phyloP scores from a whole-genome alignment of 2,329 filamentous ascomycete species.

The Periglandula ipomoeae region DNA sequence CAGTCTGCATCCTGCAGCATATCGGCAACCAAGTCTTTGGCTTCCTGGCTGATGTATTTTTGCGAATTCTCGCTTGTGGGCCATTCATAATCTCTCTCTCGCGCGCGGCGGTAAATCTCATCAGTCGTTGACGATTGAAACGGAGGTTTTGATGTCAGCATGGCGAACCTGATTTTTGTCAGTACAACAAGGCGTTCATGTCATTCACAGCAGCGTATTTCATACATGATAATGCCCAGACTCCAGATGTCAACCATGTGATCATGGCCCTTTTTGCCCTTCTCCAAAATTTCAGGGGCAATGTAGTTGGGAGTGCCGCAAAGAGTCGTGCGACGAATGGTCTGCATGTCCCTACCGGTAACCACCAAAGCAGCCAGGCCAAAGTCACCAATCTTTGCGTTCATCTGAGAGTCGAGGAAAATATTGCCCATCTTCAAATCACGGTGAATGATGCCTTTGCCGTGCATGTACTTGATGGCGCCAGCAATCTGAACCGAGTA shows the following conservation, averaged over 20 bases:
- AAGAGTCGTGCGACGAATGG: constrained; percentile 76
- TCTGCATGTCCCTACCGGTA: constrained; percentile 82
- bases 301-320: constrained; percentile 99
- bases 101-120: constrained; percentile 68
- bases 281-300: constrained; percentile 90
- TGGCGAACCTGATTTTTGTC: constrained; percentile 60
- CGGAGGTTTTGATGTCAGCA: constrained; percentile 91
- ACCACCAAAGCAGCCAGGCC: constrained; percentile 86
- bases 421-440: constrained; percentile 98
- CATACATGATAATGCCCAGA: constrained; percentile 88
- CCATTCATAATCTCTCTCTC: constrained; percentile 71
- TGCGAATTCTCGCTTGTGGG: constrained; percentile 55
- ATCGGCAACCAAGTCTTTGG: constrained; percentile 68
- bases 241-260: constrained; percentile 99
- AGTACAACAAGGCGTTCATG: constrained; percentile 1
- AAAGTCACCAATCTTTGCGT: constrained; percentile 97
- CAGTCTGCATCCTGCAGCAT: constrained; percentile 68
- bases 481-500: constrained; percentile 93
- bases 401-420: constrained; percentile 90
- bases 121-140: constrained; percentile 89
- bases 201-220: background rate
- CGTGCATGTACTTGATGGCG: constrained; percentile 96
- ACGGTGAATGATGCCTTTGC: constrained; percentile 89
- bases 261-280: constrained; percentile 88
- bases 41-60: constrained; percentile 64